phyloP scores from a whole-genome alignment of 2,329 filamentous ascomycete genomes.

The Colletotrichum eremochloae region DNA sequence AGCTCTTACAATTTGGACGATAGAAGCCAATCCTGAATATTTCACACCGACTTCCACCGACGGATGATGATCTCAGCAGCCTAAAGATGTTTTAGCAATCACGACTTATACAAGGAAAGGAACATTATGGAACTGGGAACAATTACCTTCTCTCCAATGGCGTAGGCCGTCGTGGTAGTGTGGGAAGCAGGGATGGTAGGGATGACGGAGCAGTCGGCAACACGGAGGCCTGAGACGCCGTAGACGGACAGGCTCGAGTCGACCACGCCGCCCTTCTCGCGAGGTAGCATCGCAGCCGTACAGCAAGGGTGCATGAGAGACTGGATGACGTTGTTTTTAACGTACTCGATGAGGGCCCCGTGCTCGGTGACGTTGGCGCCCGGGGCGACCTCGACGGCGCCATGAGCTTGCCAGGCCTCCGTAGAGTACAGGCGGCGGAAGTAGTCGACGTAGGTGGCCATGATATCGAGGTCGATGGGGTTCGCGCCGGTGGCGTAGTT shows the following conservation, averaged over 20 bases:
- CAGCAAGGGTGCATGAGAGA: constrained; percentile 58
- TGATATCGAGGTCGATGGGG: constrained; percentile 53
- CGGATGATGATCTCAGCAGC: constrained; percentile 8
- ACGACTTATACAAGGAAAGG: no score
- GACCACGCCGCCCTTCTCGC: constrained; percentile 51
- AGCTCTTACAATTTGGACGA: not conserved
- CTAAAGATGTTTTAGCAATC: not conserved
- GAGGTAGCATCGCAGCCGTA: constrained; percentile 60
- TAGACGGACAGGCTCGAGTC: constrained; percentile 44
- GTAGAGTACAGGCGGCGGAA: constrained; percentile 48
- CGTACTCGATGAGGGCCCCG: constrained; percentile 43
- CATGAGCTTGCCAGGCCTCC: constrained; percentile 46
- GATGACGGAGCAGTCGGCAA: constrained; percentile 49
- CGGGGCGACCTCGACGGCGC: constrained; percentile 40
- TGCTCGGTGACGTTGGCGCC: constrained; percentile 45
- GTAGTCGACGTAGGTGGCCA: constrained; percentile 50
- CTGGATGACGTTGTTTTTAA: constrained; percentile 50
- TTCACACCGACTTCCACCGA: not conserved
- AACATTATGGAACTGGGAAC: not conserved
- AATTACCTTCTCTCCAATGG: constrained; percentile 62
- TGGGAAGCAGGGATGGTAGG: constrained; percentile 36
- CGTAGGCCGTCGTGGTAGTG: constrained; percentile 55
- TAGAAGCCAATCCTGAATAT: not conserved
- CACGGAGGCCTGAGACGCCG: constrained; percentile 46
- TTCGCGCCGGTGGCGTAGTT: constrained; percentile 53